Evolutionary conservation across 805 yeast species (phyloP), one percentile per base, ranked within the genome.

Genomic region (Maudiozyma bulderi): DNA sequence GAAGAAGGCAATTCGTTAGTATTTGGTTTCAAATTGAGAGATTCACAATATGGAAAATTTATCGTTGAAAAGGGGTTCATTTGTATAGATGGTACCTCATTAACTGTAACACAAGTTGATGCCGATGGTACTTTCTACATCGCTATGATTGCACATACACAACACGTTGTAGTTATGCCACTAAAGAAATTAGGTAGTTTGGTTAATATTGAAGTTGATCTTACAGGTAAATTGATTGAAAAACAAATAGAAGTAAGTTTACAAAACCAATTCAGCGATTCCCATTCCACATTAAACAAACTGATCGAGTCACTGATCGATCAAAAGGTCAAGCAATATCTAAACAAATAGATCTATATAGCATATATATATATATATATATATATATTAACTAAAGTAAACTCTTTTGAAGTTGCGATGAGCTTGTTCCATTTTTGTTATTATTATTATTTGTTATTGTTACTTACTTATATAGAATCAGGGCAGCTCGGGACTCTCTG

Each of bases 61-160:
- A 83, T 93, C 52, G 98, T 93, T 9, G 95, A 88, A 62, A 93
- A 93, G 69, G 99, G 99, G 4, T 93, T 91, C 60, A 84, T 93
- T 50, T 80, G 93, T 29, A 69, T 93, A 14, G 99, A 93, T 63
- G 99, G 99, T 35, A 84, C 95, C 1, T 86, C 96, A 26, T 73
- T 93, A 54, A 93, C 99, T 0, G 82, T 93, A 9, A 87, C 91
- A 0, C 73, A 72, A 29, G 97, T 90, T 4, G 82, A 89, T 61
- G 80, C 81, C 56, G 38, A 40, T 1, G 61, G 59, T 5, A 67
- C 62, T 5, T 93, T 93, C 59, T 78, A 86, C 45, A 87, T 93
- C 48, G 86, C 90, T 84, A 82, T 93, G 84, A 85, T 93, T 49
- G 84, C 86, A 40, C 90, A 90, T 63, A 89, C 98, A 0, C 98